Evolutionary conservation across 2,329 filamentous ascomycete genomes (phyloP).

Genomic region (Fusarium sp.): DNA sequence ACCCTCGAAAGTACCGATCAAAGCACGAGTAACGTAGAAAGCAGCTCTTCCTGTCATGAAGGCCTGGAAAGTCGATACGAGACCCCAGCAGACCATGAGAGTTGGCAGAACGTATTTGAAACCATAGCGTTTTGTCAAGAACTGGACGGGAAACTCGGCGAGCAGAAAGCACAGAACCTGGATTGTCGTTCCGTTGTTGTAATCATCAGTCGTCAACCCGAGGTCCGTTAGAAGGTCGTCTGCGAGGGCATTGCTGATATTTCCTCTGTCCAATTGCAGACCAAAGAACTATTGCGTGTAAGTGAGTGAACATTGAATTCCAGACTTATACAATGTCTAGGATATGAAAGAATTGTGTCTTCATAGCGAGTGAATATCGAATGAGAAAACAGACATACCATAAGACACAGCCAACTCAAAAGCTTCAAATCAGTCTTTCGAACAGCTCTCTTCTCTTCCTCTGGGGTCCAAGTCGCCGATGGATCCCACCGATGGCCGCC

Average conservation of each 20-base stretch:
- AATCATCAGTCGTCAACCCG: slow-evolving; percentile 62
- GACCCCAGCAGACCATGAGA: slow-evolving; percentile 64
- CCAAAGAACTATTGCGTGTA: slow-evolving; percentile 64
- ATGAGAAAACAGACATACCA: slow-evolving; percentile 47
- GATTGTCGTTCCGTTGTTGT: slow-evolving; percentile 69
- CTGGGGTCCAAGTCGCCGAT: slow-evolving; percentile 62
- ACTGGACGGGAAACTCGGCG: slow-evolving; percentile 70
- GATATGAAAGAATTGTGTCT: no score
- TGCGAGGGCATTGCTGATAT: slow-evolving; percentile 71
- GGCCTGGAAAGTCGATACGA: slow-evolving; percentile 61
- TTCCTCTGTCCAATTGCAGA: slow-evolving; percentile 72
- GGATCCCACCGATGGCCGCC: slow-evolving; percentile 58
- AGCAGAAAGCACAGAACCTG: slow-evolving; percentile 66
- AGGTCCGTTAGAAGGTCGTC: slow-evolving; percentile 71
- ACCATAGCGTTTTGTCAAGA: slow-evolving; percentile 68
- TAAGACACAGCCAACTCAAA: slow-evolving; percentile 58
- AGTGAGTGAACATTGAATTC: slow-evolving; percentile 9
- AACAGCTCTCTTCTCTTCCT: slow-evolving; percentile 68
- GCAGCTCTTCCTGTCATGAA: slow-evolving; percentile 61
- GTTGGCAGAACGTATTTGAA: slow-evolving; percentile 67
- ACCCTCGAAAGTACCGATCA: slow-evolving; percentile 66
- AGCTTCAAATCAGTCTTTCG: slow-evolving; percentile 63
- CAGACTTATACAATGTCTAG: no score
- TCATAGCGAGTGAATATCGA: no score
- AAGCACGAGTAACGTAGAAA: slow-evolving; percentile 64